Percentiles rank a stretch among this genome's conserved stretches.
Evolutionary conservation across 305 asterid species (phyloP).

Genomic region (Fraxinus greggii): DNA sequence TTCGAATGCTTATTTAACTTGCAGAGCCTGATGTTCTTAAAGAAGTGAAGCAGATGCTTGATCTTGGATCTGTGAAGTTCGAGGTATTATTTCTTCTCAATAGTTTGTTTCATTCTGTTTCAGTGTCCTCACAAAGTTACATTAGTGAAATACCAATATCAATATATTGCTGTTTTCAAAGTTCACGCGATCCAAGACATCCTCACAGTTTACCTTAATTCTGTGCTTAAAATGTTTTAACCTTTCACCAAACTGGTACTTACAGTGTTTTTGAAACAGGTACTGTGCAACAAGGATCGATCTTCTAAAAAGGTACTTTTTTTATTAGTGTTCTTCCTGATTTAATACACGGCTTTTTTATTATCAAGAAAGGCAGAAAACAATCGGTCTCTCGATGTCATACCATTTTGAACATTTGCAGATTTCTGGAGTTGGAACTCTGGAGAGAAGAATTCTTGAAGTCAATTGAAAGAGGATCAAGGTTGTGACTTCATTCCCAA

Average conservation of each 20-base stretch:
- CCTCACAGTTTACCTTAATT: background rate
- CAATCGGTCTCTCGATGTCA: background rate
- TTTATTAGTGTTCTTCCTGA: slow-evolving; percentile 1
- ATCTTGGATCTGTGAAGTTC: slow-evolving; percentile 84
- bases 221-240: background rate
- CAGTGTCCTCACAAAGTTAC: background rate
- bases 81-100: slow-evolving; percentile 52
- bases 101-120: slow-evolving; percentile 5
- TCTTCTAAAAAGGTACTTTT: slow-evolving; percentile 67
- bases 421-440: slow-evolving; percentile 77
- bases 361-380: slow-evolving; percentile 9
- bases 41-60: slow-evolving; percentile 94
- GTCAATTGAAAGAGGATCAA: slow-evolving; percentile 80
- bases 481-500: slow-evolving; percentile 85
- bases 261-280: slow-evolving; percentile 46
- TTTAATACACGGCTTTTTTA: slow-evolving; percentile 1
- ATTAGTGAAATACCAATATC: background rate
- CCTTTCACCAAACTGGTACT: slow-evolving; percentile 8
- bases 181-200: background rate
- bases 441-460: slow-evolving; percentile 86
- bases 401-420: slow-evolving; percentile 28
- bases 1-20: slow-evolving; percentile 9
- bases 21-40: slow-evolving; percentile 93
- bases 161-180: background rate
- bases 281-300: slow-evolving; percentile 81